Base-by-base conservation (phyloP, 257 asterid genomes). In the Craterostigma plantagineum region DNA sequence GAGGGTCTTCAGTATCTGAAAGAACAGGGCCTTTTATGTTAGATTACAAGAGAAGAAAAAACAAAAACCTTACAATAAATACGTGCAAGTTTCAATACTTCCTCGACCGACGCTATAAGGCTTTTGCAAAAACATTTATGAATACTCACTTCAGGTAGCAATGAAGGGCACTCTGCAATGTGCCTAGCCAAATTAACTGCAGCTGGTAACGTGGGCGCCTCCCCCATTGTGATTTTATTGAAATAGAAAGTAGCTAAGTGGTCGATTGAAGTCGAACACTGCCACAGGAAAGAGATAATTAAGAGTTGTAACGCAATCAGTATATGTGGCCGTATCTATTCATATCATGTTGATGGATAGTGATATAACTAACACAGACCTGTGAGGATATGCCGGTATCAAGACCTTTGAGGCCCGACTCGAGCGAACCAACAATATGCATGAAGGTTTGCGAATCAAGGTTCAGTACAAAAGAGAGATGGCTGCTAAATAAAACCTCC, bases 181-280 rank as follows among this genome's bases (percentile, higher is more conserved):
- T 79, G 93, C 57, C 81, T 70, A 30, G 84, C 81, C 68, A 87
- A 79, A 66, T 68, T 82, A 56, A 64, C 57, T 17, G 95, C 83
- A 58, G 81, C 72, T 12, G 92, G 73, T 58, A 83, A 73, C 54
- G 75, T 57, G 51, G 86, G 70, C 9, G 73, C 61, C 51, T 79
- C 93, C 48, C 93, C 95, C 66, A 59, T 65, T 48, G 92, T 79
- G 45, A 87, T 70, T 63, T 77, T 71, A 54, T 72, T 78, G 64
- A 87, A 82, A 71, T 87, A 87, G 68, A 60, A 82, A 42, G 86
- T 68, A 44, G 92, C 98, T 73, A 87, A 58, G 70, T 75, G 72
- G 58, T 87, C 95, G 14, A 87, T 68, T 10, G 98, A 92, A 46
- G 86, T 66, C 51, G 98, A 93, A 58, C 93, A 87, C 98, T 87